phyloP scores from a whole-genome alignment of 257 asterid species.

The Solanum clarkiae region DNA sequence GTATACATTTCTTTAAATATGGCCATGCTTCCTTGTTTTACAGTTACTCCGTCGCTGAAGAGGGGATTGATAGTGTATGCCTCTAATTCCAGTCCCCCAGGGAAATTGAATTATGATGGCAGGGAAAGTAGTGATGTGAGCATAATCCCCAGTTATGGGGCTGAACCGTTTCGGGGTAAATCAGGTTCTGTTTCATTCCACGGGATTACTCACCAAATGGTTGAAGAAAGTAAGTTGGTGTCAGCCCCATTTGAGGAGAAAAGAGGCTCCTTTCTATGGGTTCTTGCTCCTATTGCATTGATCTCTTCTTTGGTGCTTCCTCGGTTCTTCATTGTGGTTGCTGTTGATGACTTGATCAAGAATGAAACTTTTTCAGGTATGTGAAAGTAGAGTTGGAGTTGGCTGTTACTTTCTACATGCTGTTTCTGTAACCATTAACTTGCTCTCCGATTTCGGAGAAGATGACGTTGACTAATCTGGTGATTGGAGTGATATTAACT shows the following conservation, averaged over 20 bases:
- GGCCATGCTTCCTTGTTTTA: not conserved
- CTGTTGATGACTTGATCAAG: constrained; percentile 47
- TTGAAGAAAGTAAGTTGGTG: constrained; percentile 55
- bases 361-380: constrained; percentile 62
- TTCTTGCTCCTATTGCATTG: constrained; percentile 72
- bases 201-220: constrained; percentile 63
- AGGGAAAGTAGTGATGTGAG: constrained; percentile 24
- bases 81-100: constrained; percentile 7
- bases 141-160: constrained; percentile 18
- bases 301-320: constrained; percentile 59
- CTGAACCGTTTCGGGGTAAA: constrained; percentile 67
- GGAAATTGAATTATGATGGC: constrained; percentile 12
- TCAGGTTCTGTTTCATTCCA: constrained; percentile 71
- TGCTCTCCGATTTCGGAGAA: not conserved
- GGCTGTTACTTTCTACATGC: not conserved
- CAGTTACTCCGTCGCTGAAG: constrained; percentile 20
- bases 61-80: constrained; percentile 13
- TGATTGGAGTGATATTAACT: not conserved
- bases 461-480: not conserved
- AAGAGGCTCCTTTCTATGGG: constrained; percentile 61
- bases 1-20: not conserved
- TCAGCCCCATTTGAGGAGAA: constrained; percentile 60
- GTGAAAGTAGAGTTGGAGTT: not conserved
- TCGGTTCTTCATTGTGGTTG: constrained; percentile 35
- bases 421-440: not conserved